Conservation (phyloP, 1,284 basidiomycete species). For the Rhodotorula mucilaginosa region DNA sequence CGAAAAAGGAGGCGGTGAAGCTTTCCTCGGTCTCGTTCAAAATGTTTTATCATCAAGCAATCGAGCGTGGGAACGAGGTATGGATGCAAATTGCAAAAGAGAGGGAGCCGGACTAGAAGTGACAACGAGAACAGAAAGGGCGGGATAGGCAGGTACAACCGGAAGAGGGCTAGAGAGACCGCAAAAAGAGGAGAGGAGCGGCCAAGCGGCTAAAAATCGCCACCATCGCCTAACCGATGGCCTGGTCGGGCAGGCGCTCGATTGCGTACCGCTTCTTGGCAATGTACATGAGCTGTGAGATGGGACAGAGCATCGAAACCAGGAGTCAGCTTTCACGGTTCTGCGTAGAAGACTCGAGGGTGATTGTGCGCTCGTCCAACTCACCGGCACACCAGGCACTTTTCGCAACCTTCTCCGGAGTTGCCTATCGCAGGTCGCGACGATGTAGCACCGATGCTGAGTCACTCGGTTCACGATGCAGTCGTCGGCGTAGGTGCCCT, state of each 20-base stretch:
- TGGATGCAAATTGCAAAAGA: too few species aligned
- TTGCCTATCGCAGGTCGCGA: slow-evolving; percentile 97
- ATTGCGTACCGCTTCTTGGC: slow-evolving; percentile 85
- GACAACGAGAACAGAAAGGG: not conserved
- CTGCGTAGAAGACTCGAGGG: not conserved
- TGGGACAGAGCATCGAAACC: not conserved
- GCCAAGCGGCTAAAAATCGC: not conserved
- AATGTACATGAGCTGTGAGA: slow-evolving; percentile 76
- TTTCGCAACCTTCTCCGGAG: slow-evolving; percentile 87
- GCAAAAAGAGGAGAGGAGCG: not conserved
- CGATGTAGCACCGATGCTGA: slow-evolving; percentile 93
- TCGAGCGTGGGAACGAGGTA: too few species aligned
- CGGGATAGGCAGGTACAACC: not conserved
- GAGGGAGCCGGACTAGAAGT: not conserved
- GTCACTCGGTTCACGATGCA: slow-evolving; percentile 94
- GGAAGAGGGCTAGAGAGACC: not conserved
- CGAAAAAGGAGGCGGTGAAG: not conserved
- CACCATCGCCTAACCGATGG: slow-evolving; percentile 49
- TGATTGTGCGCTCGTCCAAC: not conserved
- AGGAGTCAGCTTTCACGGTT: not conserved
- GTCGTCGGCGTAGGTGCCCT: slow-evolving; percentile 97
- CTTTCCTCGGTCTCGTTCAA: not conserved
- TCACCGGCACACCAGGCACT: slow-evolving; percentile 78
- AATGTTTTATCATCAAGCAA: too few species aligned
- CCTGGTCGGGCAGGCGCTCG: slow-evolving; percentile 86